phyloP scores from a whole-genome alignment of 768 basidiomycete species.

The Boletus rubescentipes region DNA sequence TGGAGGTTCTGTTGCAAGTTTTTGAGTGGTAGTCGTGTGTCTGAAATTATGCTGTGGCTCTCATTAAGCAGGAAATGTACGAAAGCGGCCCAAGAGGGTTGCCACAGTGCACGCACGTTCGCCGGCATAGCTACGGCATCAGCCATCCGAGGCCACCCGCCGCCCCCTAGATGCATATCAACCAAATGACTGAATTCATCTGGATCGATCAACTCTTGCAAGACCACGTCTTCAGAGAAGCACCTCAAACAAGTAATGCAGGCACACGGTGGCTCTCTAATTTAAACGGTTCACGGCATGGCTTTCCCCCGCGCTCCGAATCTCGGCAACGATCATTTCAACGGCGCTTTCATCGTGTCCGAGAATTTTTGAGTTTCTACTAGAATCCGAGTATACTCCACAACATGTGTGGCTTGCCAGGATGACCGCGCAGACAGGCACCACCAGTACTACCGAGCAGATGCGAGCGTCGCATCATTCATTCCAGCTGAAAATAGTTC shows the following conservation, averaged over 20 bases:
- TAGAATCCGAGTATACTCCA: slow-evolving; percentile 8
- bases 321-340: slow-evolving; percentile 9
- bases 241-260: slow-evolving; percentile 10
- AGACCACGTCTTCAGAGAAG: not conserved
- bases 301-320: slow-evolving; percentile 4
- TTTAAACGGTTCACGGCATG: slow-evolving; percentile 32
- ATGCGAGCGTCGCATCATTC: slow-evolving; percentile 45
- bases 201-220: slow-evolving; percentile 13
- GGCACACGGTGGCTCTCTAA: slow-evolving; percentile 18
- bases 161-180: slow-evolving; percentile 23
- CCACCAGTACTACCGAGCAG: not conserved
- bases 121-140: slow-evolving; percentile 30
- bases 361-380: not conserved
- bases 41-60: slow-evolving; percentile 34
- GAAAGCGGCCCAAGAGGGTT: slow-evolving; percentile 26
- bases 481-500: slow-evolving; percentile 60
- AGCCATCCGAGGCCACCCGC: slow-evolving; percentile 7
- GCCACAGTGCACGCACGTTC: slow-evolving; percentile 38
- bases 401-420: not conserved
- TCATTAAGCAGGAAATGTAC: slow-evolving; percentile 21
- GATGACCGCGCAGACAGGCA: not conserved
- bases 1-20: slow-evolving; percentile 16
- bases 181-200: slow-evolving; percentile 26
- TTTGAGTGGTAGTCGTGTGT: slow-evolving; percentile 37
- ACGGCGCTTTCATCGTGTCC: not conserved